These are phyloP conservation scores for Boletellus ananas DNA, from an alignment of 768 basidiomycete species.

Conservation along the genomic window DNA sequence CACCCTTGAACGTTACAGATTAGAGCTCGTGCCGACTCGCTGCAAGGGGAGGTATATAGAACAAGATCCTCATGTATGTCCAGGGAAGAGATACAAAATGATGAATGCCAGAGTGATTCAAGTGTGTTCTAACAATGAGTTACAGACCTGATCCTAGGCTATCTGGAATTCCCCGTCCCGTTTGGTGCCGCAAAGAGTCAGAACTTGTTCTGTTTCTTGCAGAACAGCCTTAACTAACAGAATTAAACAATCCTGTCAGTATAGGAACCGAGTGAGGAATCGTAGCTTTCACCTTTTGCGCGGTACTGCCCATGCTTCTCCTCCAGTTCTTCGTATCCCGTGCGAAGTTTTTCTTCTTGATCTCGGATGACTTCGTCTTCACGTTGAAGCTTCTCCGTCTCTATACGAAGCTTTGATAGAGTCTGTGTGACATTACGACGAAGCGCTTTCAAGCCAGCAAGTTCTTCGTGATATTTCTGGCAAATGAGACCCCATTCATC, in stretches of 20 bases:
- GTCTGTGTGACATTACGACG: slow-evolving; percentile 50
- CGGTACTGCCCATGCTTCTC: slow-evolving; percentile 40
- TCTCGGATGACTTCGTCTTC: slow-evolving; percentile 40
- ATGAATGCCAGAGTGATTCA: not conserved
- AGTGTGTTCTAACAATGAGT: not conserved
- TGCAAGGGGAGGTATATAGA: not conserved
- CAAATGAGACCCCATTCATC: slow-evolving; percentile 59
- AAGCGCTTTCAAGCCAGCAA: slow-evolving; percentile 53
- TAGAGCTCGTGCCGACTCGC: too few species aligned
- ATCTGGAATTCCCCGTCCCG: slow-evolving; percentile 29
- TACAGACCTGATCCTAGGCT: not conserved
- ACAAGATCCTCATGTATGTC: not conserved
- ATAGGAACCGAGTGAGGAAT: not conserved
- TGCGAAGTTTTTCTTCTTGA: slow-evolving; percentile 39
- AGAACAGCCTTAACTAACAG: slow-evolving; percentile 37
- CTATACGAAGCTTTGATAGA: slow-evolving; percentile 35
- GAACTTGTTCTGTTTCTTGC: slow-evolving; percentile 44
- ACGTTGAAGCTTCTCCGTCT: slow-evolving; percentile 39
- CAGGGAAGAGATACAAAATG: not conserved
- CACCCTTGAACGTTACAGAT: not conserved
- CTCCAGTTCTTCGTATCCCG: slow-evolving; percentile 38
- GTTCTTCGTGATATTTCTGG: slow-evolving; percentile 56
- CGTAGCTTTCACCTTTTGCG: slow-evolving; percentile 33
- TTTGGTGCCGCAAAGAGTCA: slow-evolving; percentile 43
- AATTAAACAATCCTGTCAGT: slow-evolving; percentile 7